Conservation (phyloP, 176 grass and related monocot genomes). For the Hsuehochloa calcarea region DNA sequence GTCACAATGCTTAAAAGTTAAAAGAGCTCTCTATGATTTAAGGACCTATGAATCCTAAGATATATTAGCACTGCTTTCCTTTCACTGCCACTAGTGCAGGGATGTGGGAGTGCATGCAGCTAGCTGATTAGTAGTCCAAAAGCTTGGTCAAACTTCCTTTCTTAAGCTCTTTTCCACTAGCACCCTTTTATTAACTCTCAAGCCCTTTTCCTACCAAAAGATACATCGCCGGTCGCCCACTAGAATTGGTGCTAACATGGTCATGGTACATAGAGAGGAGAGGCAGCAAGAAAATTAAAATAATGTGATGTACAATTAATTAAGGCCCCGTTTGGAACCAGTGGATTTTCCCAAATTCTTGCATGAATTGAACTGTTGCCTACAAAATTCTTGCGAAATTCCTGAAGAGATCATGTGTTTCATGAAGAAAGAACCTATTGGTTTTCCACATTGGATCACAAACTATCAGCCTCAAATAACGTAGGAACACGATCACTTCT, state of each 20-base stretch:
- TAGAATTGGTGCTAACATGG: background rate
- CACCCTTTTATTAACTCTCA: background rate
- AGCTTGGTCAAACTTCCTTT: conserved; percentile 28
- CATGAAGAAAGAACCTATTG: background rate
- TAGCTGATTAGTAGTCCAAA: conserved; percentile 30
- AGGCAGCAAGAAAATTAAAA: background rate
- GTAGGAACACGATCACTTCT: background rate
- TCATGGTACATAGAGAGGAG: background rate
- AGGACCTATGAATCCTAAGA: conserved; percentile 9
- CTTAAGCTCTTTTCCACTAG: conserved; percentile 10
- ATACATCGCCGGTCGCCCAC: background rate
- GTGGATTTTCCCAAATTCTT: background rate
- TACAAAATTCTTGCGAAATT: background rate
- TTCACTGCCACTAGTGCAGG: conserved; percentile 29
- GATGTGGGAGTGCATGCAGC: conserved; percentile 14
- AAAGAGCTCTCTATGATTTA: conserved; percentile 25
- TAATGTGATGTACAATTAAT: background rate
- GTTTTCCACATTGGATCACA: background rate
- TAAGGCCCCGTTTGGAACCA: background rate
- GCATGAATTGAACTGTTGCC: background rate
- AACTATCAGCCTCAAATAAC: background rate
- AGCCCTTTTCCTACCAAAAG: background rate
- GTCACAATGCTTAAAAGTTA: conserved; percentile 36
- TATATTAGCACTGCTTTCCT: conserved; percentile 30
- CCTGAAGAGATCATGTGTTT: background rate